Conservation (phyloP, 768 basidiomycete genomes). For the Tricholoma furcatifolium region DNA sequence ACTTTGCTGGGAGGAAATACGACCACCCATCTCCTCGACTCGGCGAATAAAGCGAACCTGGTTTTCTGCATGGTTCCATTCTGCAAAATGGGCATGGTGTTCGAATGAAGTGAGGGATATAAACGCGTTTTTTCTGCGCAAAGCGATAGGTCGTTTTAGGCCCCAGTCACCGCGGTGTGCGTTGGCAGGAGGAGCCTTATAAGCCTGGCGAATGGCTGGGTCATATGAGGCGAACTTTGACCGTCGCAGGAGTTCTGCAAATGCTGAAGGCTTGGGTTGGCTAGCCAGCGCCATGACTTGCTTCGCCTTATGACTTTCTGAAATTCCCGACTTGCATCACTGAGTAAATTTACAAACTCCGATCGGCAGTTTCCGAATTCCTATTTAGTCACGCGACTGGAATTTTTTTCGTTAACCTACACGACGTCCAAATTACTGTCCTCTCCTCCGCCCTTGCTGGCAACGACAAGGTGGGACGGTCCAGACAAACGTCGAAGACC, state of each 20-base stretch:
- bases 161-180: slow-evolving; percentile 82
- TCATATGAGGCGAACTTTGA: slow-evolving; percentile 84
- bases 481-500: slow-evolving; percentile 90
- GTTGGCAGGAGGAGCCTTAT: slow-evolving; percentile 66
- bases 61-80: slow-evolving; percentile 68
- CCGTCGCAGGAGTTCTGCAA: slow-evolving; percentile 72
- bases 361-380: slow-evolving; percentile 18
- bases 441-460: slow-evolving; percentile 47
- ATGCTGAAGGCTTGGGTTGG: slow-evolving; percentile 54
- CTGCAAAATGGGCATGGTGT: slow-evolving; percentile 70
- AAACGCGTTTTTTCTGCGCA: slow-evolving; percentile 60
- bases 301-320: background rate
- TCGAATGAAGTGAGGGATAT: slow-evolving; percentile 71
- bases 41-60: slow-evolving; percentile 68
- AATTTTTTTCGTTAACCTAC: slow-evolving; percentile 24
- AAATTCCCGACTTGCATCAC: background rate
- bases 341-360: slow-evolving; percentile 20
- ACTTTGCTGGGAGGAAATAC: slow-evolving; percentile 24
- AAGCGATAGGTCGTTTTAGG: slow-evolving; percentile 76
- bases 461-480: slow-evolving; percentile 63
- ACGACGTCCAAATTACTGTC: slow-evolving; percentile 87
- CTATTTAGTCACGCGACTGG: slow-evolving; percentile 31
- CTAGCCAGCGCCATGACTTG: slow-evolving; percentile 26
- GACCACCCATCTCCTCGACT: slow-evolving; percentile 60
- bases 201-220: slow-evolving; percentile 75